Evolutionary conservation across 2,329 filamentous ascomycete genomes (phyloP), one percentile per base, ranked within the genome.

Genomic region (Ampelomyces quisqualis): DNA sequence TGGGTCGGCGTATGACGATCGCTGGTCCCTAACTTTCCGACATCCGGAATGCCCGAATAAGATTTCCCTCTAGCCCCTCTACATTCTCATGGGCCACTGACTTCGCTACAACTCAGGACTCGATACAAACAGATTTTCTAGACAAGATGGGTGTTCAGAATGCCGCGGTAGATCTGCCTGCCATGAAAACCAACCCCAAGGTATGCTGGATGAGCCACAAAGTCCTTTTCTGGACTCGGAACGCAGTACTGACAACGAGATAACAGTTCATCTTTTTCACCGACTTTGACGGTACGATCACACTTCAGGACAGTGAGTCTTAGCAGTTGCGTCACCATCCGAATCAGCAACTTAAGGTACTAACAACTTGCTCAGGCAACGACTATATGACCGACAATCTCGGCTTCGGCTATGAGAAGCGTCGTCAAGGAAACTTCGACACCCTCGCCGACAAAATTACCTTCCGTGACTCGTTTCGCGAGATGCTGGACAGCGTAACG

Each of bases 251-350:
- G 34, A 64, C 48, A 35, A 22, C 14, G 13, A 17, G 9, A 28
- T 14, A 6, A 11, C 21, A 89, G 72, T 87, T 88, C 75, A 90
- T 98, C 76, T 96, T 98, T 80, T 97, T 97, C 77, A 95, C 90
- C 57, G 93, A 98, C 73, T 97, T 97, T 67, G 93, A 98, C 71
- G 93, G 93, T 62, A 97, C 90, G 38, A 91, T 96, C 67, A 96
- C 91, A 34, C 78, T 82, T 42, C 74, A 81, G 61, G 82, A 85
- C 69, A 82, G 79, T 79, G 61, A 64, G 76, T 73, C 34, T 40
- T 43, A 40, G 36, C 17, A 44, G 41, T 47, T 45, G 43, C 49
- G 45, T 43, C 33, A 33, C 46, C 49, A 40, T 4, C 23, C 39
- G 38, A 13, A 11, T 9, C 11, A 14, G 2, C 26, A 14, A 27